Evolutionary conservation across 345 rosid genomes (phyloP), one percentile per base, ranked within the genome.

Genomic region (Hibiscus syriacus): DNA sequence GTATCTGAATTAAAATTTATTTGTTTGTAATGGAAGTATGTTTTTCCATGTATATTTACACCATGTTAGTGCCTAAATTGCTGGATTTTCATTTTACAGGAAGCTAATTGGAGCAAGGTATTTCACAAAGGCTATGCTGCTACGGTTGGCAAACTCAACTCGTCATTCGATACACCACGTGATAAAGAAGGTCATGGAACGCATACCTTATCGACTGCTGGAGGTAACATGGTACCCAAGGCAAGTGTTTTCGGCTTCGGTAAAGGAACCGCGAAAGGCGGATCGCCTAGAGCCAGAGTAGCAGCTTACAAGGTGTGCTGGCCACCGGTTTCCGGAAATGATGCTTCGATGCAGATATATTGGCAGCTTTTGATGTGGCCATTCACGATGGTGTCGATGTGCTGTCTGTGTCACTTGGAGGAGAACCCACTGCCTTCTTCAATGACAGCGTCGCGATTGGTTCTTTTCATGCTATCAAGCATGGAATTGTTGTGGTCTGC

Each of bases 301-400:
- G 95, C 98, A 6, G 87, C 98, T 9, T 92, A 92, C 85, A 92
- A 90, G 72, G 92, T 88, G 1, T 92, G 98, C 74, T 88, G 90
- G 87, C 88, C 88, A 0, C 86, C 83, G 0, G 70, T 75, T 11
- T 56, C 56, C 2, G 84, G 83, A 6, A 68, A 72, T 17, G 84
- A 46, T 92, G 98, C 81, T 87, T 79, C 13, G 90, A 90, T 66
- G 84, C 87, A 0, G 98, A 92, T 62, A 77, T 92, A 2, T 39
- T 92, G 17, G 87, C 85, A 0, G 97, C 80, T 60, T 87, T 92
- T 14, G 97, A 90, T 17, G 71, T 71, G 0, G 95, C 98, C 25
- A 90, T 92, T 32, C 80, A 84, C 11, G 97, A 90, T 53, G 90
- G 98, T 0, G 95, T 82, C 19, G 95, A 92, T 69, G 82, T 90